phyloP scores from a whole-genome alignment of 768 basidiomycete genomes.

The Vararia minispora region DNA sequence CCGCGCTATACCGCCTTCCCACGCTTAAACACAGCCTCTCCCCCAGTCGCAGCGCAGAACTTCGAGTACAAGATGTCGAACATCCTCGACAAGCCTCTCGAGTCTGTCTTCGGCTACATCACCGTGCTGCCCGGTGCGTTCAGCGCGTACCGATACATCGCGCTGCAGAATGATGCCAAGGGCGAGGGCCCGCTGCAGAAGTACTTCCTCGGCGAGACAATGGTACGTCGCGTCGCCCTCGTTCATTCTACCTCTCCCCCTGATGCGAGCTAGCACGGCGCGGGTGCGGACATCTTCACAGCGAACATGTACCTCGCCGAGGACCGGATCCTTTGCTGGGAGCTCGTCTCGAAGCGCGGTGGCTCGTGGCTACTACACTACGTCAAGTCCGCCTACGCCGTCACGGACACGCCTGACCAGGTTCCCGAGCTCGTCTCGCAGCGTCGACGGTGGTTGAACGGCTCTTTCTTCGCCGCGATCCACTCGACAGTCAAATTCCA shows the following conservation, averaged over 20 bases:
- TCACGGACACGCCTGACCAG: slow-evolving; percentile 90
- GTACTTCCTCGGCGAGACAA: slow-evolving; percentile 95
- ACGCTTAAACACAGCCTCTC: neutral
- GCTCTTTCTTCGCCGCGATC: slow-evolving; percentile 95
- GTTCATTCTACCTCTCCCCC: neutral
- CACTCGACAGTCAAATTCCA: slow-evolving; percentile 90
- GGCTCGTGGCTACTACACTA: slow-evolving; percentile 91
- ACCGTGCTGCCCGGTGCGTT: slow-evolving; percentile 90
- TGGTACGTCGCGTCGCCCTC: slow-evolving; percentile 33
- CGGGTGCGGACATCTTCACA: slow-evolving; percentile 84
- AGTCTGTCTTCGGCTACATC: slow-evolving; percentile 88
- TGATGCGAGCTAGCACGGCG: slow-evolving; percentile 50
- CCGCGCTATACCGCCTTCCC: neutral
- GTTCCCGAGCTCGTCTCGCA: slow-evolving; percentile 93
- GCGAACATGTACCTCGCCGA: slow-evolving; percentile 96
- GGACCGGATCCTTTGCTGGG: slow-evolving; percentile 96
- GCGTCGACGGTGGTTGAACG: slow-evolving; percentile 93
- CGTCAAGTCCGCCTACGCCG: slow-evolving; percentile 87
- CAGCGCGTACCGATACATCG: slow-evolving; percentile 85
- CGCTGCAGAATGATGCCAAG: slow-evolving; percentile 71
- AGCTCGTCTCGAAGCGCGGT: slow-evolving; percentile 89
- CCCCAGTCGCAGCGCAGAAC: slow-evolving; percentile 77
- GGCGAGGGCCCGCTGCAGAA: slow-evolving; percentile 89
- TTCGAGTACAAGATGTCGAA: slow-evolving; percentile 95
- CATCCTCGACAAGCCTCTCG: slow-evolving; percentile 86